Evolutionary conservation across 306 rosid genomes (phyloP), one percentile per base, ranked within the genome.

Genomic region (Lathyrus tuberosus): DNA sequence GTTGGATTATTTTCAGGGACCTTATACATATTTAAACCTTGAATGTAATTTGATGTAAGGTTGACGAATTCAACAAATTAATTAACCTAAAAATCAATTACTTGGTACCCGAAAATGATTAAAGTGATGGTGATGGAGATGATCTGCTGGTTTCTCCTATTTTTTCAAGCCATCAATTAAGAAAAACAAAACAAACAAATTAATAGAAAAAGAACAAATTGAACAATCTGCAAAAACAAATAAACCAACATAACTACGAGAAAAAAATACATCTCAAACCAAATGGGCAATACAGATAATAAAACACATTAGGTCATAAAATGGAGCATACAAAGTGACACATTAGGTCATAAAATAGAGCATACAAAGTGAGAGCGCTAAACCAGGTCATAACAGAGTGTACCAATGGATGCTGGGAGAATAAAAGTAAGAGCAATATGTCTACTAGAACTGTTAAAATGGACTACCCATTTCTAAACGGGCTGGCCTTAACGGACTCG

Each of bases 1-100:
- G n/a, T n/a, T n/a, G n/a, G n/a, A n/a, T n/a, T n/a, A n/a, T n/a
- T n/a, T n/a, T n/a, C n/a, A n/a, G n/a, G n/a, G n/a, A n/a, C n/a
- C n/a, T n/a, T n/a, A n/a, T n/a, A n/a, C n/a, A n/a, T n/a, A n/a
- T n/a, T n/a, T n/a, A n/a, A n/a, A n/a, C n/a, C n/a, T 33, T 68
- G 46, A 2, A 37, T 13, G 18, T 60, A 52, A 57, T 81, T 72
- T 48, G 31, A 73, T 28, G n/a, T 47, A 48, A 37, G 51, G 51
- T 24, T 31, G 9, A 31, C 66, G 37, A 62, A 42, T 41, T 44
- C 40, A 60, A 24, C 67, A 56, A 37, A 20, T 30, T 51, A 17
- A 8, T 51, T 42, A 42, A 42, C 2, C 47, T 42, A 42, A 42
- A 42, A 42, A 42, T 42, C 3, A 42, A 11, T 42, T 42, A 42